Evolutionary conservation across 345 rosid species (phyloP), one percentile per base, ranked within the genome.

Genomic region (Aurinia saxatilis): DNA sequence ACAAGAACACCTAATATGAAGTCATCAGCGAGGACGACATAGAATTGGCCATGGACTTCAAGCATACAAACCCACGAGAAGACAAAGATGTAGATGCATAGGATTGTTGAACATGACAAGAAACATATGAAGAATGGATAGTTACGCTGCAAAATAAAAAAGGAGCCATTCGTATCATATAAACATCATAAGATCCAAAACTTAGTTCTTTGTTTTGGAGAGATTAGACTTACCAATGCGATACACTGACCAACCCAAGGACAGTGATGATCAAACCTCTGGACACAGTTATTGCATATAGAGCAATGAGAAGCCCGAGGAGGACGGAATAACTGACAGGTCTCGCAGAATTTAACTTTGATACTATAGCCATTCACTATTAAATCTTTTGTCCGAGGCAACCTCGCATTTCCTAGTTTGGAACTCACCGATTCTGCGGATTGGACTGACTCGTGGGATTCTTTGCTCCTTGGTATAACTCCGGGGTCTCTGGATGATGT

Each of bases 231-330:
- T 79, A 93, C 97, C 60, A 74, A 13, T 70, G 83, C 99, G 13
- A 93, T 93, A 52, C 99, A 93, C 55, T 93, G 99, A 39, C 99
- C 97, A 0, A 90, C 99, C 99, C 97, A 87, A 0, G 99, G 99
- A 58, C 99, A 93, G 57, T 93, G 99, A 51, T 93, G 99, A 78
- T 89, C 99, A 49, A 92, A 92, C 57, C 80, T 87, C 68, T 89
- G 93, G 8, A 87, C 89, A 64, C 98, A 92, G 51, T 92, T 92
- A 73, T 92, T 92, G 70, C 97, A 89, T 45, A 84, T 84, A 29
- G 98, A 92, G 76, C 97, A 93, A 52, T 90, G 99, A 60, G 90
- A 93, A 18, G 90, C 93, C 2, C 99, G 82, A 2, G 99, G 96
- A 0, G 90, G 86, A 30, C 96, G 95, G 56, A 87, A 93, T 3